Base-by-base conservation (phyloP, 2,329 filamentous ascomycete genomes). In the Colletotrichum sp. region DNA sequence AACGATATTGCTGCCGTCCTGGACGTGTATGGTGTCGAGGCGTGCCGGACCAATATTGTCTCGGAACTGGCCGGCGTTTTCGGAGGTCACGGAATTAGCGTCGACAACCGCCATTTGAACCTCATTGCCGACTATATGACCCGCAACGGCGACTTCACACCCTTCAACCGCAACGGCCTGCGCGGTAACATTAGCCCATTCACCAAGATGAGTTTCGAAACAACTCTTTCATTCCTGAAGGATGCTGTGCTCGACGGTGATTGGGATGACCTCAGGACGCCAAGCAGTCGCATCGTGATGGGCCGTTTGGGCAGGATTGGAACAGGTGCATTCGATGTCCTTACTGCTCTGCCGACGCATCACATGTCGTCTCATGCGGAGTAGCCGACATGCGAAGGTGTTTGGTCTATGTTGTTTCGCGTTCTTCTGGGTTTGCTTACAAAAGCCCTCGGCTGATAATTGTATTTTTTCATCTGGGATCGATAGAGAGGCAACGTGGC, bases 191-290 rank as follows among this genome's bases (percentile, higher is more conserved):
- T 96, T 32, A 96, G 93, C 79, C 96, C 97, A 0, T 96, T 99
- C 80, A 96, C 97, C 86, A 98, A 98, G 90, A 98, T 98, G 96
- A 98, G 95, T 84, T 99, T 98, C 87, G 97, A 99, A 90, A 99
- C 97, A 6, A 99, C 97, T 4, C 91, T 98, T 52, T 93, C 94
- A 1, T 98, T 98, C 88, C 89, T 99, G 81, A 96, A 94, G 84
- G 97, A 98, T 82, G 96, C 97, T 2, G 94, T 98, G 30, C 88
- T 98, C 74, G 95, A 98, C 81, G 93, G 95, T 66, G 97, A 98
- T 84, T 95, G 92, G 90, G 97, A 99, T 84, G 94, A 97, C 81
- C 87, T 99, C 76, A 92, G 90, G 75, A 96, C 94, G 76, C 97
- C 98, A 0, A 97, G 94, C 84, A 93, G 95, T 77, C 91, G 96